A percentile compares a stretch with the other conserved stretches of the same genome.
phyloP scores from a whole-genome alignment of 2,329 filamentous ascomycete species.

The Endothia cerciana region DNA sequence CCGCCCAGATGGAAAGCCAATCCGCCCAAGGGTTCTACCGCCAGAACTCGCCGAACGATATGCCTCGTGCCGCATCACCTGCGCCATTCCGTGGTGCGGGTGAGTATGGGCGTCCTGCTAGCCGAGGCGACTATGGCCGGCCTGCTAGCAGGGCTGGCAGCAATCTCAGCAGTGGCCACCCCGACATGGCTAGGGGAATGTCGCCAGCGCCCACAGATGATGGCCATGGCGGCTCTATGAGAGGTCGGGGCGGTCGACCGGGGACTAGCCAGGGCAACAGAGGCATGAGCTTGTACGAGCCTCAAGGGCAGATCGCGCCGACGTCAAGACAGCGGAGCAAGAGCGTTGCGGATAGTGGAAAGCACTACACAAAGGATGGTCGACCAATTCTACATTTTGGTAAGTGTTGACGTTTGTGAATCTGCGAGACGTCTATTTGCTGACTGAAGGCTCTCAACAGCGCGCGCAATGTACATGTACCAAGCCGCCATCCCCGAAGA shows the following conservation, averaged over 20 bases:
- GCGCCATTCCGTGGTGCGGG: slow-evolving; percentile 45
- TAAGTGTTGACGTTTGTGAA: slow-evolving; percentile 55
- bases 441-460: slow-evolving; percentile 51
- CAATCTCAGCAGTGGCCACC: slow-evolving; percentile 28
- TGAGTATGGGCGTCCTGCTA: slow-evolving; percentile 54
- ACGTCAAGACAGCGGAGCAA: slow-evolving; percentile 69
- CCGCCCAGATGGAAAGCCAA: slow-evolving; percentile 45
- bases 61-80: slow-evolving; percentile 52
- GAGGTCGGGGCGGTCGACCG: slow-evolving; percentile 55
- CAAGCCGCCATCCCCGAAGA: slow-evolving; percentile 94
- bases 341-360: slow-evolving; percentile 81
- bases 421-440: slow-evolving; percentile 6
- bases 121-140: slow-evolving; percentile 47
- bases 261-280: slow-evolving; percentile 49
- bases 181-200: slow-evolving; percentile 55
- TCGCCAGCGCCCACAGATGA: slow-evolving; percentile 50
- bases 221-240: slow-evolving; percentile 58
- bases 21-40: slow-evolving; percentile 55
- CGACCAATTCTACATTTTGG: slow-evolving; percentile 90
- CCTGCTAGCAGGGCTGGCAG: slow-evolving; percentile 40
- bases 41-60: slow-evolving; percentile 55
- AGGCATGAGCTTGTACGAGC: slow-evolving; percentile 62
- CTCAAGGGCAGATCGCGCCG: slow-evolving; percentile 45
- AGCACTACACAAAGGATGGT: slow-evolving; percentile 84
- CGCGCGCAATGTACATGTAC: slow-evolving; percentile 92